These are phyloP conservation scores for Apiospora rasikravindrae DNA, from an alignment of 2,329 filamentous ascomycete genomes.

Conservation along the genomic window DNA sequence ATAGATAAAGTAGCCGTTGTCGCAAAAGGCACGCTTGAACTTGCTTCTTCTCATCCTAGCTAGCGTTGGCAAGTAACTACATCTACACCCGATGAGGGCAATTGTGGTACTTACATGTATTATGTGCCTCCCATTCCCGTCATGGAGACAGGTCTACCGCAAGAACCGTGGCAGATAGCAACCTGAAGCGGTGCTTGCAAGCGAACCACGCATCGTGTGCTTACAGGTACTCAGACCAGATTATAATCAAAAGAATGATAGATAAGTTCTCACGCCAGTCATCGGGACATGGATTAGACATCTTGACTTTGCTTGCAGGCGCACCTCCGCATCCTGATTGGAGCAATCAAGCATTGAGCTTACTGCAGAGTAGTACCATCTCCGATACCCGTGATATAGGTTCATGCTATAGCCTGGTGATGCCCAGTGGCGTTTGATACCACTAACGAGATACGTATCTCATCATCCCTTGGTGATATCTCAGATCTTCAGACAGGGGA, in stretches of 20 bases:
- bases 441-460: neutral
- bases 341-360: neutral
- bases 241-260: neutral
- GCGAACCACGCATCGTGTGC: neutral
- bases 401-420: neutral
- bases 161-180: neutral
- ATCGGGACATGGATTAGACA: neutral
- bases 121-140: neutral
- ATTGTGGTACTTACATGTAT: too few species aligned
- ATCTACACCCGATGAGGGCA: neutral
- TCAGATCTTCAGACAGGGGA: constrained; percentile 2
- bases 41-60: neutral
- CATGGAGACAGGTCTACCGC: neutral
- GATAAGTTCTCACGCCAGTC: neutral
- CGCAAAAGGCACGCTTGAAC: neutral
- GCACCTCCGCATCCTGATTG: neutral
- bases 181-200: neutral
- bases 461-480: neutral
- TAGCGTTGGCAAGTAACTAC: neutral
- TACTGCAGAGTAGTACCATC: neutral
- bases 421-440: neutral
- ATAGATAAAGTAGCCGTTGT: constrained; percentile 6
- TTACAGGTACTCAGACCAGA: neutral
- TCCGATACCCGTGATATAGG: neutral
- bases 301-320: neutral